These are phyloP conservation scores for Colletotrichum orchidophilum DNA, from an alignment of 2,329 filamentous ascomycete species.

Conservation along the genomic window DNA sequence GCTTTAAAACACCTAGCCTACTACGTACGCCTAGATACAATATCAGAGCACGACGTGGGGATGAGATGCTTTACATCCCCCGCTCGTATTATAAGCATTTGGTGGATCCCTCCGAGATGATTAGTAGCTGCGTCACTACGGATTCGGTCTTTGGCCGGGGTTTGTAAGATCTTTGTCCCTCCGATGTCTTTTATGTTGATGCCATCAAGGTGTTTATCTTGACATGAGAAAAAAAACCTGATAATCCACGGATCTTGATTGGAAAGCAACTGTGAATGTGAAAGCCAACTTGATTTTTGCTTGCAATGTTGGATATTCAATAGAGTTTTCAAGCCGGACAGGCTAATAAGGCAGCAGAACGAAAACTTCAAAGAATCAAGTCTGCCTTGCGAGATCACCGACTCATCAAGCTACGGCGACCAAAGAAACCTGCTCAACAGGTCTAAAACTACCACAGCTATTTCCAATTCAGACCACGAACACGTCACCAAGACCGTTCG, in stretches of 20 bases:
- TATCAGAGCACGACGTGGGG: background rate
- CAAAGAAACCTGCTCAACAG: background rate
- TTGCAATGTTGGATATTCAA: too few relatives aligned
- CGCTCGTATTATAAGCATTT: background rate
- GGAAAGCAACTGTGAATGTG: background rate
- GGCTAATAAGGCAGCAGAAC: too few relatives aligned
- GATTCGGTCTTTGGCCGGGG: too few relatives aligned
- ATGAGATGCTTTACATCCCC: background rate
- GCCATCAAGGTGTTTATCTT: background rate
- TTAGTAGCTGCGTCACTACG: background rate
- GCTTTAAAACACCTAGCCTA: background rate
- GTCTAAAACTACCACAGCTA: background rate
- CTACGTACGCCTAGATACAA: background rate
- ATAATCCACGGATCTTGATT: background rate
- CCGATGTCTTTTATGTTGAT: background rate
- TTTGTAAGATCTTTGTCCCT: too few relatives aligned
- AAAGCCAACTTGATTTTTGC: background rate
- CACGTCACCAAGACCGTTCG: background rate
- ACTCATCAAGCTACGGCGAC: background rate
- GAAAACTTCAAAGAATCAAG: too few relatives aligned
- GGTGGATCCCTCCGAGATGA: background rate
- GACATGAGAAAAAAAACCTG: background rate
- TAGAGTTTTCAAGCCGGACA: background rate
- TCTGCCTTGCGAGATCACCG: too few relatives aligned
- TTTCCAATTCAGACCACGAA: background rate